Percentiles rank a stretch among this genome's conserved stretches.
phyloP scores from a whole-genome alignment of 306 rosid genomes.

The Prunus salicina region DNA sequence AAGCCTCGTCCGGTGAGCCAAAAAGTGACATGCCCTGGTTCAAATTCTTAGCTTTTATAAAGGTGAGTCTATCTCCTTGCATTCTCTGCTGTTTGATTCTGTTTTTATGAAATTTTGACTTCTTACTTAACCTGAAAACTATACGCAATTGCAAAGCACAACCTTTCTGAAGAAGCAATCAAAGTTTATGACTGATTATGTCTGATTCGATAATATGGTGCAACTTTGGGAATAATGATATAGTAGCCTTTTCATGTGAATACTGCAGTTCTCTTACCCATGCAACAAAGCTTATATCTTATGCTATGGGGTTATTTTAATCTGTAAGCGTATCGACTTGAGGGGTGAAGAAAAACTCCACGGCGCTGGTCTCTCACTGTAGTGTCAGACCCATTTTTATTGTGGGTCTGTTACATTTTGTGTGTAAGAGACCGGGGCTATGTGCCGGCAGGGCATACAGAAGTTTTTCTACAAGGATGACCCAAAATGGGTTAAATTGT shows the following conservation, averaged over 20 bases:
- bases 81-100: conserved; percentile 4
- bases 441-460: too few relatives aligned
- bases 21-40: conserved; percentile 24
- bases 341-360: too few relatives aligned
- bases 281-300: background rate
- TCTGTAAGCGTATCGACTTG: too few relatives aligned
- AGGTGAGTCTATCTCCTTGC: conserved; percentile 24
- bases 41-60: conserved; percentile 43
- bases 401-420: too few relatives aligned
- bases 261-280: background rate
- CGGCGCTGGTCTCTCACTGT: too few relatives aligned
- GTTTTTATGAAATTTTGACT: background rate
- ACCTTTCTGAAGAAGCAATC: background rate
- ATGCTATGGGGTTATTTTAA: too few relatives aligned
- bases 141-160: background rate
- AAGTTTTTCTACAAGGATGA: background rate
- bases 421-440: too few relatives aligned
- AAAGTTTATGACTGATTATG: background rate
- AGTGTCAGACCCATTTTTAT: too few relatives aligned
- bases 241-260: background rate
- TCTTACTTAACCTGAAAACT: background rate
- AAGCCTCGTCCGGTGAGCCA: conserved; percentile 16
- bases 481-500: background rate
- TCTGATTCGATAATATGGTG: background rate
- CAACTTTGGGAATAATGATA: background rate